Conservation (phyloP, 1,139 yeast species). For the Kodamaea plutei region DNA sequence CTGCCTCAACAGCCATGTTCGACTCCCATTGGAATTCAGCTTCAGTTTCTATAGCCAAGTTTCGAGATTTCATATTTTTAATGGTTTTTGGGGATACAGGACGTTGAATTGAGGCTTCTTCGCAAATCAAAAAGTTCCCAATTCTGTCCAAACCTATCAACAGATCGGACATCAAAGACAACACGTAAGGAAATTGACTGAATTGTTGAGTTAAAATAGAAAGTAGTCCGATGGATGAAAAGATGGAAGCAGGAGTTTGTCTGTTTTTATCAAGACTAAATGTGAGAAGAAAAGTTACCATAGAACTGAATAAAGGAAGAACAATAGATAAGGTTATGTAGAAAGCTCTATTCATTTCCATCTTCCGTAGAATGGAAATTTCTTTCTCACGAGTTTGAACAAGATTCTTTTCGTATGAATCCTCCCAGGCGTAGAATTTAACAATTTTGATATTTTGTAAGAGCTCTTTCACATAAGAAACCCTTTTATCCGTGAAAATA, state of each 20-base stretch:
- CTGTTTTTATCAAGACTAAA: slow-evolving; percentile 41
- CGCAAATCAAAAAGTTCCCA: slow-evolving; percentile 40
- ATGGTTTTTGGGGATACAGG: not conserved
- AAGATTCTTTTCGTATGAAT: slow-evolving; percentile 47
- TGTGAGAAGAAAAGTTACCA: slow-evolving; percentile 68
- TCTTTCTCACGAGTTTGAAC: slow-evolving; percentile 46
- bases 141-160: slow-evolving; percentile 60
- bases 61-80: slow-evolving; percentile 18
- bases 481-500: slow-evolving; percentile 53
- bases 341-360: slow-evolving; percentile 55
- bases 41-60: slow-evolving; percentile 43
- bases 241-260: slow-evolving; percentile 63
- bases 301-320: slow-evolving; percentile 65
- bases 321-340: slow-evolving; percentile 54
- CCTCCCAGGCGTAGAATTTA: slow-evolving; percentile 69
- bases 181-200: slow-evolving; percentile 65
- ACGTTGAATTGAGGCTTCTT: slow-evolving; percentile 11
- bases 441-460: slow-evolving; percentile 62
- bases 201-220: slow-evolving; percentile 49
- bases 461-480: slow-evolving; percentile 58
- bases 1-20: slow-evolving; percentile 8
- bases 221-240: slow-evolving; percentile 74
- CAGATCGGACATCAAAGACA: slow-evolving; percentile 66
- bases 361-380: slow-evolving; percentile 41
- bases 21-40: slow-evolving; percentile 69